Conservation (phyloP, 495 filamentous ascomycete species). For the Podospora conica region DNA sequence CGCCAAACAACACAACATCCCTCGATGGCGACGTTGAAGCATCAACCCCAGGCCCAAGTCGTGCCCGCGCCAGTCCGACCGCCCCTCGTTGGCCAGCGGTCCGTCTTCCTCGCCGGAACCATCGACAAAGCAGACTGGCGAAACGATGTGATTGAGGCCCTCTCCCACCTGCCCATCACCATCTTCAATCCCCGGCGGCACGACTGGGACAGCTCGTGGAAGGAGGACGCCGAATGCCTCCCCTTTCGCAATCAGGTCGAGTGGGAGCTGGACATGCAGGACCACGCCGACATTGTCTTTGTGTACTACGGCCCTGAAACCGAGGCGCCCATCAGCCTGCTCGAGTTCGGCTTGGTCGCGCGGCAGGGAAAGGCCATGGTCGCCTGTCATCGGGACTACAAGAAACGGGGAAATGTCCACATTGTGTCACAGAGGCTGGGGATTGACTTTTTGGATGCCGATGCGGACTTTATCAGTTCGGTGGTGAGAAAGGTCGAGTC, state of each 20-base stretch:
- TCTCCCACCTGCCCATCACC: constrained; percentile 43
- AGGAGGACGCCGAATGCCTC: constrained; percentile 35
- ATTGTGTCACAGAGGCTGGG: constrained; percentile 45
- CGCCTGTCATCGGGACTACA: constrained; percentile 46
- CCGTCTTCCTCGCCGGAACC: constrained; percentile 42
- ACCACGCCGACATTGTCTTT: constrained; percentile 46
- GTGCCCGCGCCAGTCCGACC: constrained; percentile 31
- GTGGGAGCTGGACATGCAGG: constrained; percentile 55
- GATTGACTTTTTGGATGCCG: constrained; percentile 30
- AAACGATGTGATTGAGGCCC: constrained; percentile 24
- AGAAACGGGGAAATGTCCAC: constrained; percentile 51
- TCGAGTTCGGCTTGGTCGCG: constrained; percentile 40
- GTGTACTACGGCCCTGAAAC: constrained; percentile 47
- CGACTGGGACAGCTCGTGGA: constrained; percentile 51
- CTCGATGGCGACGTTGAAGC: not conserved
- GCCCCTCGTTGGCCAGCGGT: constrained; percentile 16
- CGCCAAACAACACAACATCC: not conserved
- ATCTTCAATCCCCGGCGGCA: constrained; percentile 52
- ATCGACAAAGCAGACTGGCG: constrained; percentile 40
- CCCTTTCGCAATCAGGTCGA: constrained; percentile 49
- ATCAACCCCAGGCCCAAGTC: constrained; percentile 20
- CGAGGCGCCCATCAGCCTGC: constrained; percentile 24
- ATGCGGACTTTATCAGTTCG: constrained; percentile 24
- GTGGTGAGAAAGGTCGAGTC: constrained; percentile 21
- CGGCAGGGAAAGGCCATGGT: constrained; percentile 43